Percentiles rank a stretch among this genome's conserved stretches.
Conservation (phyloP, 2,329 filamentous ascomycete species). For the Claviceps paspali region DNA sequence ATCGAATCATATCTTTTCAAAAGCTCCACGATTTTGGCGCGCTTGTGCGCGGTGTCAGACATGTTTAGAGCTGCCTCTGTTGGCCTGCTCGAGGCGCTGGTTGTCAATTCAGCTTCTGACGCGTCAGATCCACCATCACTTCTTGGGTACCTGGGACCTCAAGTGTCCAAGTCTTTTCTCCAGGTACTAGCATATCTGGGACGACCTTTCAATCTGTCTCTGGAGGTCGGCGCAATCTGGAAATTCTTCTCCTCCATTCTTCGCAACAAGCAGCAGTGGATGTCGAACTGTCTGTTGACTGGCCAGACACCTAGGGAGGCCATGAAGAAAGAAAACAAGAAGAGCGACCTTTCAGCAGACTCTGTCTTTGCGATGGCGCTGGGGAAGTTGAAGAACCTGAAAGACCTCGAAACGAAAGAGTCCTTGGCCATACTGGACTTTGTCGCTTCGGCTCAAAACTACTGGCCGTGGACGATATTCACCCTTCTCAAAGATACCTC, state of each 20-base stretch:
- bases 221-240: constrained; percentile 61
- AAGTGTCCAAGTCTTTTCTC: constrained; percentile 72
- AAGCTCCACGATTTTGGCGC: constrained; percentile 58
- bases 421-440: constrained; percentile 72
- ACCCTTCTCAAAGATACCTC: constrained; percentile 57
- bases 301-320: constrained; percentile 71
- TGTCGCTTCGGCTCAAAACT: constrained; percentile 74
- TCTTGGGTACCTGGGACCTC: constrained; percentile 74
- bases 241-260: constrained; percentile 74
- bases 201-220: constrained; percentile 51
- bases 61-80: constrained; percentile 51
- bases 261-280: constrained; percentile 85
- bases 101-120: constrained; percentile 51
- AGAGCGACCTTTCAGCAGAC: constrained; percentile 32
- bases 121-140: constrained; percentile 76
- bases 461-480: constrained; percentile 89
- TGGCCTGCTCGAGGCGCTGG: constrained; percentile 55
- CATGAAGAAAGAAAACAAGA: constrained; percentile 39
- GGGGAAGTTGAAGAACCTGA: constrained; percentile 50
- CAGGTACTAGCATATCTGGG: constrained; percentile 63
- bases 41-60: constrained; percentile 57
- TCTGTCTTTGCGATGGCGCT: constrained; percentile 65
- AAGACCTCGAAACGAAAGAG: constrained; percentile 46
- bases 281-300: constrained; percentile 83
- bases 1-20: constrained; percentile 73